phyloP scores from a whole-genome alignment of 495 filamentous ascomycete genomes.

The Cercophora newfieldiana region DNA sequence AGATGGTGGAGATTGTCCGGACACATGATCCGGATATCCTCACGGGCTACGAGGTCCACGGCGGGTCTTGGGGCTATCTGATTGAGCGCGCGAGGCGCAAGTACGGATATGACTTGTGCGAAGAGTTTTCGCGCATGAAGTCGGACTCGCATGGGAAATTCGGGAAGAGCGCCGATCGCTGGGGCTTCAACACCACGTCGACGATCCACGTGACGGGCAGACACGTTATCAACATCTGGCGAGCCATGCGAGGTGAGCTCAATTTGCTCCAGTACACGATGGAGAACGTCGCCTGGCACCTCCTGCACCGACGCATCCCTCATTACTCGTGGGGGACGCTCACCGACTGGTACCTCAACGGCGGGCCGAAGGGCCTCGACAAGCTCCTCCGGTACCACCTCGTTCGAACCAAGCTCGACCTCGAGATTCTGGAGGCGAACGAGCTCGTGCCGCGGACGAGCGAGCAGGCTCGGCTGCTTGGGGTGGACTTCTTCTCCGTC shows the following conservation, averaged over 20 bases:
- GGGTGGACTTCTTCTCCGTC: slow-evolving; percentile 94
- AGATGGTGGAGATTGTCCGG: slow-evolving; percentile 83
- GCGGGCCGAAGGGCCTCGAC: slow-evolving; percentile 63
- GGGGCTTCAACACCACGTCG: slow-evolving; percentile 91
- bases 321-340: slow-evolving; percentile 78
- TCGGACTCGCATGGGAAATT: slow-evolving; percentile 76
- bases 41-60: slow-evolving; percentile 94
- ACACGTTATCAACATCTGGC: slow-evolving; percentile 97
- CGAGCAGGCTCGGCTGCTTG: slow-evolving; percentile 90
- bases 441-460: slow-evolving; percentile 87
- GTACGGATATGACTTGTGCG: slow-evolving; percentile 86
- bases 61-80: slow-evolving; percentile 89
- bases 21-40: slow-evolving; percentile 87
- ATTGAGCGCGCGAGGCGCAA: slow-evolving; percentile 84
- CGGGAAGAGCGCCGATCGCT: slow-evolving; percentile 81
- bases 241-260: slow-evolving; percentile 88
- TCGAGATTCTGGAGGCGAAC: slow-evolving; percentile 89
- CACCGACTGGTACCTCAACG: slow-evolving; percentile 76
- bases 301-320: slow-evolving; percentile 86
- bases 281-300: slow-evolving; percentile 95
- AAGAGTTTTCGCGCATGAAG: slow-evolving; percentile 88
- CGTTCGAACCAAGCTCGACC: slow-evolving; percentile 73
- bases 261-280: slow-evolving; percentile 91
- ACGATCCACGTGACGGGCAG: slow-evolving; percentile 85
- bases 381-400: slow-evolving; percentile 80